Evolutionary conservation across 257 asterid genomes (phyloP).

Genomic region (Cordia subcordata): DNA sequence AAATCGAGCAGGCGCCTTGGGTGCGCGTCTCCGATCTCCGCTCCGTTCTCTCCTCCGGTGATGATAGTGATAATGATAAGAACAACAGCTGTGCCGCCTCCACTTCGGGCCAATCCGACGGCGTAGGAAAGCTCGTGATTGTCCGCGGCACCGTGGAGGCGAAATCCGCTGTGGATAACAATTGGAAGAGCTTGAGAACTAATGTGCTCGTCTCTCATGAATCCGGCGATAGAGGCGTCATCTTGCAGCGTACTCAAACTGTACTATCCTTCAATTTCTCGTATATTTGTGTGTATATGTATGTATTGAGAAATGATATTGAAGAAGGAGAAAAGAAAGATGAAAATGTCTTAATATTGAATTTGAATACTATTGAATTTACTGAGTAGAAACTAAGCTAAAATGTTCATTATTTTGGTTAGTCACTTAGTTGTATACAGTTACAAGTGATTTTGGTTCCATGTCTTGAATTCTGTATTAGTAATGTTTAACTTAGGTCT

Average conservation of each 20-base stretch:
- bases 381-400: no score
- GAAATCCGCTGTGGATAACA: constrained; percentile 39
- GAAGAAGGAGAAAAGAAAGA: no score
- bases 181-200: constrained; percentile 43
- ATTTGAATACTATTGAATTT: no score
- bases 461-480: no score
- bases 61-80: constrained; percentile 14
- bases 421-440: no score
- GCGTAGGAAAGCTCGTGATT: constrained; percentile 41
- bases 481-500: no score
- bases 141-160: constrained; percentile 73
- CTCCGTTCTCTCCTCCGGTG: constrained; percentile 33
- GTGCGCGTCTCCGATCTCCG: constrained; percentile 69
- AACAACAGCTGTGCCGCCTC: neutral
- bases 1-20: constrained; percentile 55
- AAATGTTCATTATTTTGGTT: no score
- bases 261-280: constrained; percentile 22
- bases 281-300: no score
- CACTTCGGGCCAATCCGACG: constrained; percentile 16
- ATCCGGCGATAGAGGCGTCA: constrained; percentile 63
- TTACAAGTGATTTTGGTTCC: no score
- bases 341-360: no score
- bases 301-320: no score
- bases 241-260: constrained; percentile 55
- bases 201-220: constrained; percentile 42